These are phyloP conservation scores for Monilinia fructicola DNA, from an alignment of 2,329 filamentous ascomycete genomes.

Conservation along the genomic window DNA sequence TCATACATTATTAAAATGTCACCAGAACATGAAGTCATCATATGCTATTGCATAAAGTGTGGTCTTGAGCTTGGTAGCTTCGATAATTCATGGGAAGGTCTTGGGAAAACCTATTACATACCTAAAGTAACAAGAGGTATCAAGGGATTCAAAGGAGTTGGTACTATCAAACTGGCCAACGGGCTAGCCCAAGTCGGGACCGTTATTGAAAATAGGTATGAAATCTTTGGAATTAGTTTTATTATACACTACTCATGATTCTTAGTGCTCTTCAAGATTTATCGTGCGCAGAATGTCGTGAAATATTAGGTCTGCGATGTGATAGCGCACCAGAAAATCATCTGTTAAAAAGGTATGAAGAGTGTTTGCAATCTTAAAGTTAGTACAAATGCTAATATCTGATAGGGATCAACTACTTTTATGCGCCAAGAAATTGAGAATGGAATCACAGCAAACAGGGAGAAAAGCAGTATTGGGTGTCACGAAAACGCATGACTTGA, in stretches of 20 bases:
- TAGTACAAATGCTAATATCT: constrained; percentile 8
- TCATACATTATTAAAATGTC: constrained; percentile 14
- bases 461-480: constrained; percentile 30
- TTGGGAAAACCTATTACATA: constrained; percentile 39
- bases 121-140: constrained; percentile 31
- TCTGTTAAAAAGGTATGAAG: constrained; percentile 35
- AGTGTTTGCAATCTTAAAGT: background rate
- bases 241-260: background rate
- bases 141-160: constrained; percentile 34
- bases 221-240: background rate
- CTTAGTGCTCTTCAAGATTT: constrained; percentile 38
- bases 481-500: constrained; percentile 31
- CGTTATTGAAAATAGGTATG: constrained; percentile 36
- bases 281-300: constrained; percentile 34
- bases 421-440: constrained; percentile 32
- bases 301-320: constrained; percentile 37
- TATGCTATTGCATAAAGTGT: constrained; percentile 35
- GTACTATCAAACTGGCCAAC: constrained; percentile 30
- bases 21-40: constrained; percentile 6
- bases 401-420: constrained; percentile 38
- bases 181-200: constrained; percentile 32
- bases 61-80: constrained; percentile 35
- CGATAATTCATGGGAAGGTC: constrained; percentile 38
- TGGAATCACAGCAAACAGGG: constrained; percentile 33
- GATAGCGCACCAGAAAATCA: constrained; percentile 37